These are phyloP conservation scores for Talaromyces sp. DNA, from an alignment of 2,329 filamentous ascomycete genomes.

Conservation along the genomic window DNA sequence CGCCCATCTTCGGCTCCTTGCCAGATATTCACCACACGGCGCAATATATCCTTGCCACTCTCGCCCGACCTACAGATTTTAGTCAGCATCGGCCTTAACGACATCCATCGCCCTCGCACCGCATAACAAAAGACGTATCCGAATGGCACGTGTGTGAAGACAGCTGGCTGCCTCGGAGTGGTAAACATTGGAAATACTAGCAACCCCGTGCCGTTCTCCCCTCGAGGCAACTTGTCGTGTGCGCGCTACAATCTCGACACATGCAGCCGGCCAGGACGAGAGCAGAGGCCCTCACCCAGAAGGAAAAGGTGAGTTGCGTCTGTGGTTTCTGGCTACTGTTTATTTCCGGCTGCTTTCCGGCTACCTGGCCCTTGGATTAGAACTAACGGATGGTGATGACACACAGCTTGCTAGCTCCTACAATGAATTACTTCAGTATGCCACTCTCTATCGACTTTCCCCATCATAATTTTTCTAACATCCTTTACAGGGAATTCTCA, in stretches of 20 bases:
- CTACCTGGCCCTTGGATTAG: neutral
- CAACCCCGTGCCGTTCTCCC: neutral
- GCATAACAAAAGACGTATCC: neutral
- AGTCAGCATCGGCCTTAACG: neutral
- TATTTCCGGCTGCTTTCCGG: neutral
- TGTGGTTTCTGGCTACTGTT: too few species aligned
- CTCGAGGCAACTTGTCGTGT: neutral
- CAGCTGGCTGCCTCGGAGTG: neutral
- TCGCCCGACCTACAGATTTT: neutral
- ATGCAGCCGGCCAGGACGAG: slow-evolving; percentile 40
- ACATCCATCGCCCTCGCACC: neutral
- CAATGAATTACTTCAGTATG: slow-evolving; percentile 90
- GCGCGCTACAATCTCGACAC: slow-evolving; percentile 28
- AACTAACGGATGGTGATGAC: slow-evolving; percentile 16
- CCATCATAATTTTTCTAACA: slow-evolving; percentile 13
- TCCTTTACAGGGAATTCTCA: slow-evolving; percentile 72
- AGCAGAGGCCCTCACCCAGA: slow-evolving; percentile 55
- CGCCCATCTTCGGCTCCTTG: neutral
- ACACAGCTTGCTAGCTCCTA: slow-evolving; percentile 90
- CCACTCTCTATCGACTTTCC: slow-evolving; percentile 14
- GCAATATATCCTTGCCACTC: neutral
- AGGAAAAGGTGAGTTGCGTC: slow-evolving; percentile 46
- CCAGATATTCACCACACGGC: neutral
- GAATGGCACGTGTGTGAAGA: neutral
- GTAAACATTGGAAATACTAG: neutral